Conservation (phyloP, 352 stramenopile species). For the Phytophthora quininea region DNA sequence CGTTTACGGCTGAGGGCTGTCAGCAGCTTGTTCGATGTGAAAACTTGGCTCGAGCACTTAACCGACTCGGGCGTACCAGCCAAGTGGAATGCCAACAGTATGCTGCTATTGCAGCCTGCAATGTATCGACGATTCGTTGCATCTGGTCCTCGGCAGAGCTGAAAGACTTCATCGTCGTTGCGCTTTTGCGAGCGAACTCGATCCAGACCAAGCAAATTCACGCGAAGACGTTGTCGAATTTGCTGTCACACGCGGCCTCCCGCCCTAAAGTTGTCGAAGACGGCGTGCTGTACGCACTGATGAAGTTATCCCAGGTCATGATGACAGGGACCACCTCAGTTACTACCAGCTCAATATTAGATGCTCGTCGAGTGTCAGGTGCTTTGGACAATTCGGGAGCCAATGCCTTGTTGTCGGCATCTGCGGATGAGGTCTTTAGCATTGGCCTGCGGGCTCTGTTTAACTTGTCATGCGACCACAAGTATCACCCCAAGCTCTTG, state of each 20-base stretch:
- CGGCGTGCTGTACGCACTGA: slow-evolving; percentile 78
- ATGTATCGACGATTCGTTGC: slow-evolving; percentile 68
- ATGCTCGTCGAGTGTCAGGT: slow-evolving; percentile 6
- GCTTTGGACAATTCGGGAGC: slow-evolving; percentile 4
- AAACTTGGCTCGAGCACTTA: slow-evolving; percentile 69
- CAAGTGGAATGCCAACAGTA: slow-evolving; percentile 84
- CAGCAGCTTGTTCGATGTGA: slow-evolving; percentile 51
- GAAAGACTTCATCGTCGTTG: slow-evolving; percentile 85
- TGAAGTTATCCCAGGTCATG: slow-evolving; percentile 80
- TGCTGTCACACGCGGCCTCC: slow-evolving; percentile 64
- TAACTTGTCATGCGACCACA: slow-evolving; percentile 72
- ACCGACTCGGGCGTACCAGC: slow-evolving; percentile 70
- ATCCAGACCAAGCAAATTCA: slow-evolving; percentile 85
- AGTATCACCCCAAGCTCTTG: slow-evolving; percentile 75
- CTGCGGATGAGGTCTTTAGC: slow-evolving; percentile 67
- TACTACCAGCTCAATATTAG: background rate
- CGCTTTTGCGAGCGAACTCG: slow-evolving; percentile 76
- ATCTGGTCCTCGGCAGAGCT: slow-evolving; percentile 79
- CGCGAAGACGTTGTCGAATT: slow-evolving; percentile 79
- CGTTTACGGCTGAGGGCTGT: slow-evolving; percentile 68
- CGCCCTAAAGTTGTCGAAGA: slow-evolving; percentile 71
- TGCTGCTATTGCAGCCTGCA: slow-evolving; percentile 79
- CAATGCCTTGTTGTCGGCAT: slow-evolving; percentile 7
- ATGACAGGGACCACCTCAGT: slow-evolving; percentile 18
- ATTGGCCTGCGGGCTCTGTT: slow-evolving; percentile 78